These are phyloP conservation scores for Plasmodium gonderi DNA, from an alignment of 169 alveolate species.

Conservation along the genomic window DNA sequence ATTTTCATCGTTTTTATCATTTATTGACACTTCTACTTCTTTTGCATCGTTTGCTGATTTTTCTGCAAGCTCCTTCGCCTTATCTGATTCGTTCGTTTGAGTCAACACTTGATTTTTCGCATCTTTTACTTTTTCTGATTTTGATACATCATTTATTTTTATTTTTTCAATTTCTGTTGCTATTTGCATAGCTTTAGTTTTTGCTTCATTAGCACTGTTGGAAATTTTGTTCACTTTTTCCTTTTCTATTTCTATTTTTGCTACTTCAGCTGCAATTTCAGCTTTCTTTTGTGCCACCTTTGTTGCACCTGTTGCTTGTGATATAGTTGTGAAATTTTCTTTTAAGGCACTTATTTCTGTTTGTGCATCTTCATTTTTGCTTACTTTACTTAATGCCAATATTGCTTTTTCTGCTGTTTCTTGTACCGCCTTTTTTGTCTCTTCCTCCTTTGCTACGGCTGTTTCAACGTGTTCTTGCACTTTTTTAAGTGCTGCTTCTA, in stretches of 20 bases:
- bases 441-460: neutral
- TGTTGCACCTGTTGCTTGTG: neutral
- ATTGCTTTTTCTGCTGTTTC: neutral
- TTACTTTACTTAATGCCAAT: neutral
- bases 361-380: neutral
- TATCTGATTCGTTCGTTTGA: neutral
- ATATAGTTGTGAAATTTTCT: neutral
- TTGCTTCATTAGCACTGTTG: neutral
- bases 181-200: neutral
- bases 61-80: neutral
- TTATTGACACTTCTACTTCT: neutral
- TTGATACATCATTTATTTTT: neutral
- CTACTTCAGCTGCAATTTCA: neutral
- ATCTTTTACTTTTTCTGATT: neutral
- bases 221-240: neutral
- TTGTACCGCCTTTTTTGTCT: neutral
- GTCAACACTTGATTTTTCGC: neutral
- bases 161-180: neutral
- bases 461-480: neutral
- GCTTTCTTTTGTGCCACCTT: neutral
- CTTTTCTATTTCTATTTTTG: neutral
- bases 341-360: neutral
- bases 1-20: neutral
- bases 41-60: neutral
- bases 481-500: neutral